phyloP scores from a whole-genome alignment of 2,329 filamentous ascomycete genomes.

The Aspergillus clavatus region DNA sequence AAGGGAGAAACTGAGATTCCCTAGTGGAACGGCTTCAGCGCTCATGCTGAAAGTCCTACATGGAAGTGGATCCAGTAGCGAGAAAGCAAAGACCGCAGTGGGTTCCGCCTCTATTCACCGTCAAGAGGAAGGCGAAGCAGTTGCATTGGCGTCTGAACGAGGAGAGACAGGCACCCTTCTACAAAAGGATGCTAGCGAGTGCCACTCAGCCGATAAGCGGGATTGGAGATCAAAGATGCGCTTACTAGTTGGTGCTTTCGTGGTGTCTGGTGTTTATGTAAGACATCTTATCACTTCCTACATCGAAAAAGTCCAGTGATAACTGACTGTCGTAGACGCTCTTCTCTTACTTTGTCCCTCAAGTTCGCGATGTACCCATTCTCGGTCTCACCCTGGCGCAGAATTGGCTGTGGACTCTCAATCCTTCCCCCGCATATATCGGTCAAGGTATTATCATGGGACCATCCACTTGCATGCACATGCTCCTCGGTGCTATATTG shows the following conservation, averaged over 20 bases:
- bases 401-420: conserved; percentile 91
- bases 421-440: conserved; percentile 94
- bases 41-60: conserved; percentile 89
- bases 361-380: conserved; percentile 78
- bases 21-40: conserved; percentile 90
- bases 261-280: conserved; percentile 53
- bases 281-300: conserved; percentile 17
- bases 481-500: conserved; percentile 82
- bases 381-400: conserved; percentile 70
- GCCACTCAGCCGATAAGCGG: conserved; percentile 35
- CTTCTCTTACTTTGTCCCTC: conserved; percentile 82
- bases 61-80: conserved; percentile 50
- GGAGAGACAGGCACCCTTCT: conserved; percentile 47
- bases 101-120: conserved; percentile 9
- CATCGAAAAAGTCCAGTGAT: not conserved
- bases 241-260: conserved; percentile 56
- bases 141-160: conserved; percentile 31
- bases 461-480: conserved; percentile 87
- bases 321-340: conserved; percentile 58
- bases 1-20: conserved; percentile 85
- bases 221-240: conserved; percentile 61
- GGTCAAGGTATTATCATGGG: conserved; percentile 99
- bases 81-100: conserved; percentile 27
- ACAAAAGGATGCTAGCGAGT: conserved; percentile 35
- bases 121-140: conserved; percentile 26